Conservation (phyloP, 139 green algal genomes). For the Tetradesmus lagerheimii region DNA sequence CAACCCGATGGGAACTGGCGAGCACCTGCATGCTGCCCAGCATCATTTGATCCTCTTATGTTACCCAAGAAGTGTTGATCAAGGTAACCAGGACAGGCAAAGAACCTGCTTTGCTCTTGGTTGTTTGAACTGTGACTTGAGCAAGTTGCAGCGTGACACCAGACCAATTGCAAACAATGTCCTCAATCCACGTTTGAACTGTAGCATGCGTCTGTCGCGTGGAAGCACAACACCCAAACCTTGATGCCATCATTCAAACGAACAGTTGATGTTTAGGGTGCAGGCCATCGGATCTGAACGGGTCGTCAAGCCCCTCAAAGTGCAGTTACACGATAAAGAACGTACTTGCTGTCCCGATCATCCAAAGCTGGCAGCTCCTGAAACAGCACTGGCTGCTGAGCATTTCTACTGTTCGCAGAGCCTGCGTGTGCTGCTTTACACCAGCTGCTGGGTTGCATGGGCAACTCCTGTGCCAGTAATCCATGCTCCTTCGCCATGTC, state of each 20-base stretch:
- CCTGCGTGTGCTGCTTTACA: neutral
- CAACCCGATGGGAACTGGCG: neutral
- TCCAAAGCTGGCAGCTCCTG: constrained; percentile 31
- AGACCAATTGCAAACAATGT: neutral
- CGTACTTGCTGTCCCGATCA: neutral
- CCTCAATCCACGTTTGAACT: neutral
- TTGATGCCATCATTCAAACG: neutral
- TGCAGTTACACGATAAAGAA: neutral
- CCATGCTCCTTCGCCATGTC: neutral
- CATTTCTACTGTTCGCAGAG: neutral
- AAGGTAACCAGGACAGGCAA: neutral
- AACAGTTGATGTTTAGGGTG: neutral
- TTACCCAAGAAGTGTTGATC: neutral
- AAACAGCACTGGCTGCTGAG: constrained; percentile 4
- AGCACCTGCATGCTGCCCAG: neutral
- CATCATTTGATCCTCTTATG: neutral
- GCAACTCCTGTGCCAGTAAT: constrained; percentile 28
- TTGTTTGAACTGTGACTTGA: neutral
- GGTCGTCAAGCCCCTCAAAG: neutral
- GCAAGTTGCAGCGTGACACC: neutral
- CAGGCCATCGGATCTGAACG: neutral
- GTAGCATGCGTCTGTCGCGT: neutral
- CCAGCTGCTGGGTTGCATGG: neutral
- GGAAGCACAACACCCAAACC: neutral
- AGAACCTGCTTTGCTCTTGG: neutral